Conservation (phyloP, 345 rosid species). For the Trapa bicornis region DNA sequence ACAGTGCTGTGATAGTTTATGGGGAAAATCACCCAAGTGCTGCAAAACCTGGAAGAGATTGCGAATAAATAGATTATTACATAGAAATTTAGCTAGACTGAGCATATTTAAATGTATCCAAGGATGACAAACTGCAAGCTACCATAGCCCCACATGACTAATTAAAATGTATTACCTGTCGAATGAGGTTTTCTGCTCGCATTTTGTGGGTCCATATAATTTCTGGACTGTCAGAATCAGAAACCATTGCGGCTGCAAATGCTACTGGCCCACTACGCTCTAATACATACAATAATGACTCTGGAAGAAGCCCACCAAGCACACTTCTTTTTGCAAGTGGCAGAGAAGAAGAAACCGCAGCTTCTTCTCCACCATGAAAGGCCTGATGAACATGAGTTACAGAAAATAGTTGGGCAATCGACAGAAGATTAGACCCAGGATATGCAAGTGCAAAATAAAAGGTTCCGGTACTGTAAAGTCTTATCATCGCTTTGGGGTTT, state of each 20-base stretch:
- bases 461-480: constrained; percentile 90
- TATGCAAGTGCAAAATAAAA: constrained; percentile 92
- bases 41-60: constrained; percentile 67
- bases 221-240: constrained; percentile 99
- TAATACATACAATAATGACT: constrained; percentile 83
- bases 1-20: constrained; percentile 93
- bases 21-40: constrained; percentile 98
- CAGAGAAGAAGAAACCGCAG: constrained; percentile 89
- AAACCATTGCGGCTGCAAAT: constrained; percentile 97
- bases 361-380: constrained; percentile 99
- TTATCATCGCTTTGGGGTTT: constrained; percentile 97
- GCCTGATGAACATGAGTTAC: constrained; percentile 97
- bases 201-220: constrained; percentile 98
- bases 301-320: constrained; percentile 98
- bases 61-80: constrained; percentile 3
- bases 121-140: not conserved
- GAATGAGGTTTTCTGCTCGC: constrained; percentile 95
- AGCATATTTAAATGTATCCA: not conserved
- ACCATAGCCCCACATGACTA: not conserved
- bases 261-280: constrained; percentile 97
- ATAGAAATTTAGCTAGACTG: not conserved
- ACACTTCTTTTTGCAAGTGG: constrained; percentile 97
- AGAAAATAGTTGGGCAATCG: constrained; percentile 84
- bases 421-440: constrained; percentile 89
- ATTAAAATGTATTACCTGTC: constrained; percentile 44